phyloP scores from a whole-genome alignment of 495 filamentous ascomycete genomes.

The Tuber aestivum region DNA sequence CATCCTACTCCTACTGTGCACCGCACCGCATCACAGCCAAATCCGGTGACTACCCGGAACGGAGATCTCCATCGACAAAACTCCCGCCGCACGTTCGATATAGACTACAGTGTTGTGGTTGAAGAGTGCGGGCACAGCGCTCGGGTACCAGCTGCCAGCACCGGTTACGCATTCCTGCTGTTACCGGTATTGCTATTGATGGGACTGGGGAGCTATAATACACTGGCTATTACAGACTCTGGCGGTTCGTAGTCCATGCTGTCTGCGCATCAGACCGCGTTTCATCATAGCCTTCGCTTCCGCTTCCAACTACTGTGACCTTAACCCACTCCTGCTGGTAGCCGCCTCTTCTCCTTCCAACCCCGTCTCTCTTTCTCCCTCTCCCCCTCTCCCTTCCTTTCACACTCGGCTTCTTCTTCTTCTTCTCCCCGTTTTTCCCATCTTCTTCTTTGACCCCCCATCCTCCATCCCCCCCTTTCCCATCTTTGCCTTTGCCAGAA shows the following conservation, averaged over 20 bases:
- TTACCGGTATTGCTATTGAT: background rate
- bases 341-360: conserved; percentile 22
- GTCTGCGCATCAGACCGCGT: conserved; percentile 32
- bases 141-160: too few species aligned
- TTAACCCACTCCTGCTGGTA: conserved; percentile 17
- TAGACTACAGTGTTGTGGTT: too few species aligned
- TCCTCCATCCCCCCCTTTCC: too few species aligned
- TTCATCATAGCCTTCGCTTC: conserved; percentile 32
- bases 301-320: conserved; percentile 17
- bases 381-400: conserved; percentile 1
- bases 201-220: too few species aligned
- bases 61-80: too few species aligned
- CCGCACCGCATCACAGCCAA: background rate
- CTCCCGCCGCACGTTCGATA: too few species aligned
- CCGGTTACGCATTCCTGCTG: background rate
- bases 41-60: background rate
- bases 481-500: background rate
- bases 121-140: too few species aligned
- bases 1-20: too few species aligned
- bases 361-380: conserved; percentile 12
- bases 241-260: conserved; percentile 21
- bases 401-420: conserved; percentile 12
- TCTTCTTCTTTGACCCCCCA: conserved; percentile 18
- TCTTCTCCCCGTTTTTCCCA: too few species aligned
- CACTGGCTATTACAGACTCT: background rate